Evolutionary conservation across 2,329 filamentous ascomycete genomes (phyloP), one percentile per base, ranked within the genome.

Genomic region (Mycosphaerella sp.): DNA sequence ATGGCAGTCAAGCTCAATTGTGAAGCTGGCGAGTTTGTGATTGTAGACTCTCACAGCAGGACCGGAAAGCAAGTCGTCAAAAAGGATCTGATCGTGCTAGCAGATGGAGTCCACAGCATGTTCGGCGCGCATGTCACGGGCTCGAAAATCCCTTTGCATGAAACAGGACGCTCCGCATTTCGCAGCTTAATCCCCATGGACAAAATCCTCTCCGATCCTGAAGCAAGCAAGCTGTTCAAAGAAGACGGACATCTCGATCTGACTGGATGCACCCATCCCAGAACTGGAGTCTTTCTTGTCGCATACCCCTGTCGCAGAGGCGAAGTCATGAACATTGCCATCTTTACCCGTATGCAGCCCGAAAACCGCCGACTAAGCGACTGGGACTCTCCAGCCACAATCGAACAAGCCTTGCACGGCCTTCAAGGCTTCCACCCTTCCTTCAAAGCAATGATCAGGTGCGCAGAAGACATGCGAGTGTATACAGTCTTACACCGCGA

Each of bases 221-320:
- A 41, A 27, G 49, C 49, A 8, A 36, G 49, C 28, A 28, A 41
- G 28, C 14, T 52, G 2, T 48, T 52, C 18, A 13, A 36, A 16
- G 25, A 46, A n/a, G 50, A 39, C 5, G 50, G 30, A 8, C 41
- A 52, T 14, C 28, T 30, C 17, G 40, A 32, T 25, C 37, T 52
- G 16, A 52, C 40, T 32, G 50, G 50, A 8, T 43, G 35, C 13
- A 36, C 43, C 32, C 48, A 48, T 21, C 12, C 39, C 4, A 30
- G 39, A 4, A 52, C 50, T 41, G 50, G 50, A 10, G 50, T 52
- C 37, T 52, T 52, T 25, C 32, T 48, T 9, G 48, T 52, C 9
- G 37, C 50, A 14, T 52, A 52, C 16, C 50, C 50, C 8, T 52
- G 50, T 21, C 50, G 50, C 8, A 54, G 49, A 21, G 48, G 48